phyloP scores from a whole-genome alignment of 352 stramenopile species.

The Aphanomyces invadans region DNA sequence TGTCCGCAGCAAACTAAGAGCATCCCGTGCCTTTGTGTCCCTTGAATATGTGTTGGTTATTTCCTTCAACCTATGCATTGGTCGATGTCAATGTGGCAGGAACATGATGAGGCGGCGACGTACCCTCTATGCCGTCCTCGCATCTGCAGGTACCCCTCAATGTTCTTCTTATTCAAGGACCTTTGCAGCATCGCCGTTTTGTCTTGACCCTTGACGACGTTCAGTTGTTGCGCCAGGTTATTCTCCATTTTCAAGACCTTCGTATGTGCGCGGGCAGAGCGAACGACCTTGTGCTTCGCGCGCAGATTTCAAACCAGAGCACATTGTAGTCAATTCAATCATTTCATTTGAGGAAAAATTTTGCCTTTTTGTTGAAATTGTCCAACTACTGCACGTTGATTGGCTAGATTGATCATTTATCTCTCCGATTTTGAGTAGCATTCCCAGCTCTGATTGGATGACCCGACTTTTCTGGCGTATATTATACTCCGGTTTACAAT shows the following conservation, averaged over 20 bases:
- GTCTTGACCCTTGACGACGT: background rate
- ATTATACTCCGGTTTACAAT: too few species aligned
- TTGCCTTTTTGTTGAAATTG: too few species aligned
- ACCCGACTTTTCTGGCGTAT: too few species aligned
- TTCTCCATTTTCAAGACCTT: background rate
- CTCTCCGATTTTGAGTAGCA: too few species aligned
- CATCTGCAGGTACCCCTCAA: constrained; percentile 17
- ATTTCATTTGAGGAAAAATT: background rate
- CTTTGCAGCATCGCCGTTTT: constrained; percentile 3
- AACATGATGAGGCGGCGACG: background rate
- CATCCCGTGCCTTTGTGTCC: background rate
- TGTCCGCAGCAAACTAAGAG: background rate
- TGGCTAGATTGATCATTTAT: too few species aligned
- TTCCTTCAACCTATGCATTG: constrained; percentile 15
- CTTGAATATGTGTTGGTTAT: background rate
- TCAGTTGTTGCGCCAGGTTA: constrained; percentile 14
- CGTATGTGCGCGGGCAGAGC: background rate
- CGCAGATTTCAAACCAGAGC: constrained; percentile 1
- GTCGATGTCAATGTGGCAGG: background rate
- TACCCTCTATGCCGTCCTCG: constrained; percentile 11
- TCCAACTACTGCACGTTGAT: too few species aligned
- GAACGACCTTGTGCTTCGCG: background rate
- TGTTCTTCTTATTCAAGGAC: constrained; percentile 20
- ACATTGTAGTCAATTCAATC: background rate
- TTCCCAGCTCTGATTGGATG: too few species aligned